Percentiles rank a stretch among this genome's conserved stretches.
Evolutionary conservation across 2,329 filamentous ascomycete genomes (phyloP).

Genomic region (Trichoderma cornu-damae): DNA sequence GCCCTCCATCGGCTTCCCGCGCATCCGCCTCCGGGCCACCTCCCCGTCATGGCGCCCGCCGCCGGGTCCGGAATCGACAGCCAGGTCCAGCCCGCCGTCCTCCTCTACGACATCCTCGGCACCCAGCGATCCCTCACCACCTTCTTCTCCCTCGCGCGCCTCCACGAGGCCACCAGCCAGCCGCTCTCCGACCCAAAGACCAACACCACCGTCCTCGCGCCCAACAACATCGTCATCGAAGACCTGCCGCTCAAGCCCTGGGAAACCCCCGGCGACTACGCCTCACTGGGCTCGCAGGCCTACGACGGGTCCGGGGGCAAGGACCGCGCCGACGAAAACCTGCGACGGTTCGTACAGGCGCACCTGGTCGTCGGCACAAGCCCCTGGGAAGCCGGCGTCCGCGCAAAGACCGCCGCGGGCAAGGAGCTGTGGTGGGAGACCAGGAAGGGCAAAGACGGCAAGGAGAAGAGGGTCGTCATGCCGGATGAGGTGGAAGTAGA

Average conservation of each 20-base stretch:
- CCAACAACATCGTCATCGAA: conserved; percentile 76
- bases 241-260: conserved; percentile 78
- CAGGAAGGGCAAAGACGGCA: conserved; percentile 35
- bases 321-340: conserved; percentile 69
- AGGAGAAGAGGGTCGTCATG: conserved; percentile 65
- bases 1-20: conserved; percentile 14
- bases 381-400: conserved; percentile 67
- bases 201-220: conserved; percentile 83
- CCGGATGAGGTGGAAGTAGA: conserved; percentile 76
- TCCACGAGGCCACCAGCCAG: conserved; percentile 62
- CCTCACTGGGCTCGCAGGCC: conserved; percentile 58
- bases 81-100: conserved; percentile 46
- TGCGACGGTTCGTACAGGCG: conserved; percentile 76
- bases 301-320: conserved; percentile 73
- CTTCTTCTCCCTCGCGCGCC: conserved; percentile 75
- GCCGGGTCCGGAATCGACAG: conserved; percentile 22
- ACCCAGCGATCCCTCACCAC: conserved; percentile 73
- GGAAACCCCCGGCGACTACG: conserved; percentile 72
- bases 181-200: conserved; percentile 61
- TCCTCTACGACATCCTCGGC: conserved; percentile 80
- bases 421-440: conserved; percentile 78
- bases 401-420: conserved; percentile 57
- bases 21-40: conserved; percentile 21
- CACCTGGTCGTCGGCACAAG: conserved; percentile 71
- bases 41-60: conserved; percentile 27